Percentiles rank a stretch among this genome's conserved stretches.
Conservation (phyloP, 2,329 filamentous ascomycete genomes). For the Septoria linicola region DNA sequence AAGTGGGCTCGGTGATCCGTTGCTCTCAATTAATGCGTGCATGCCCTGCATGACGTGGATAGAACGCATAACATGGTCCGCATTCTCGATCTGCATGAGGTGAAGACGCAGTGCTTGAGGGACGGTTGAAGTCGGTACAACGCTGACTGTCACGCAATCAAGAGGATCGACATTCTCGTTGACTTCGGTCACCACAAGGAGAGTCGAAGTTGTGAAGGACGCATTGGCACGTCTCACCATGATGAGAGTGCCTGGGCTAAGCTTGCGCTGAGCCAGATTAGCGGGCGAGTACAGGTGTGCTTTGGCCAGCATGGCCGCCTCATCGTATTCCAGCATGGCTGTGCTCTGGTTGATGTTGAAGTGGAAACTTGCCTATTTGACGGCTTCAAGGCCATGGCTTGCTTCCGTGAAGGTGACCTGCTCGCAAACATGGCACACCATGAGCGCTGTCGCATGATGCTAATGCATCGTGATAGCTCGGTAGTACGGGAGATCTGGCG, state of each 20-base stretch:
- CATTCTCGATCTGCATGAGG: slow-evolving; percentile 2
- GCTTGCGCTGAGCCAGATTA: background rate
- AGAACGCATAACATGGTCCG: slow-evolving; percentile 4
- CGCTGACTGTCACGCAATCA: background rate
- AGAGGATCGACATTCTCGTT: background rate
- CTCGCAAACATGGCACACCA: too few relatives aligned
- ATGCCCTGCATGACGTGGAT: slow-evolving; percentile 1
- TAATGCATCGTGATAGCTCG: too few relatives aligned
- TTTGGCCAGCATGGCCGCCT: background rate
- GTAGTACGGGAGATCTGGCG: too few relatives aligned
- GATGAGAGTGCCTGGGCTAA: background rate
- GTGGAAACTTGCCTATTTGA: too few relatives aligned
- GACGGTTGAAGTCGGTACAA: slow-evolving; percentile 1
- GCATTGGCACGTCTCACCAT: slow-evolving; percentile 1
- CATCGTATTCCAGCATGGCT: background rate
- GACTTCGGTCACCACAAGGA: background rate
- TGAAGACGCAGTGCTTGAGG: background rate
- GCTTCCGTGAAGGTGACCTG: too few relatives aligned
- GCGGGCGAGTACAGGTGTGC: background rate
- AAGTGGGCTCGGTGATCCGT: background rate
- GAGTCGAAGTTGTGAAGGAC: background rate
- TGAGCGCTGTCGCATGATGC: background rate
- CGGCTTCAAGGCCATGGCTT: too few relatives aligned
- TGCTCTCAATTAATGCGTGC: background rate
- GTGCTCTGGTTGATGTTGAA: too few relatives aligned